phyloP scores from a whole-genome alignment of 768 basidiomycete species.

The Agrocybe praecox region DNA sequence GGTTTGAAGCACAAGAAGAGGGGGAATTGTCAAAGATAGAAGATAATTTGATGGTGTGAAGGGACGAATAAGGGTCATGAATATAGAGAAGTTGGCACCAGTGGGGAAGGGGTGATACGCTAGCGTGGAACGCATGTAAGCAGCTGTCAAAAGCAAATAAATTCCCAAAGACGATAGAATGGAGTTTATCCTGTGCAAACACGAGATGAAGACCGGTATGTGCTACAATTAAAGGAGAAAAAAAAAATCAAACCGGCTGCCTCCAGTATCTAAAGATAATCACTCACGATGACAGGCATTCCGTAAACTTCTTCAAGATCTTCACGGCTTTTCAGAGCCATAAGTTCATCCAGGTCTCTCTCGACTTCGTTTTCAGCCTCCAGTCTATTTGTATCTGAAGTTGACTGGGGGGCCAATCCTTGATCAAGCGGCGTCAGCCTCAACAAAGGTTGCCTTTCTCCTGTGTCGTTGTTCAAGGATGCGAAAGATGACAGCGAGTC shows the following conservation, averaged over 20 bases:
- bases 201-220: conserved; percentile 80
- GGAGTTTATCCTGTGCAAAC: conserved; percentile 75
- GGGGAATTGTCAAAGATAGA: conserved; percentile 41
- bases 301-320: conserved; percentile 84
- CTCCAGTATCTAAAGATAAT: background rate
- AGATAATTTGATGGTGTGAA: conserved; percentile 30
- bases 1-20: conserved; percentile 51
- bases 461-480: conserved; percentile 4
- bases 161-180: conserved; percentile 72
- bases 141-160: conserved; percentile 60
- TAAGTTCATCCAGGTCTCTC: conserved; percentile 65
- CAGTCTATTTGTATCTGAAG: conserved; percentile 19
- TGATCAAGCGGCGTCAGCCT: conserved; percentile 1
- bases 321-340: conserved; percentile 64
- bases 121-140: conserved; percentile 60
- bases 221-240: conserved; percentile 37
- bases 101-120: conserved; percentile 26
- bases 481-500: conserved; percentile 3
- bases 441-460: conserved; percentile 39
- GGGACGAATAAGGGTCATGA: background rate
- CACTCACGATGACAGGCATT: conserved; percentile 73
- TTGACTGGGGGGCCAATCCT: conserved; percentile 11
- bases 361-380: conserved; percentile 48
- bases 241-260: conserved; percentile 6
- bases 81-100: conserved; percentile 7